Conservation (phyloP, 2,329 filamentous ascomycete genomes). For the Paraconiothyrium brasiliense region DNA sequence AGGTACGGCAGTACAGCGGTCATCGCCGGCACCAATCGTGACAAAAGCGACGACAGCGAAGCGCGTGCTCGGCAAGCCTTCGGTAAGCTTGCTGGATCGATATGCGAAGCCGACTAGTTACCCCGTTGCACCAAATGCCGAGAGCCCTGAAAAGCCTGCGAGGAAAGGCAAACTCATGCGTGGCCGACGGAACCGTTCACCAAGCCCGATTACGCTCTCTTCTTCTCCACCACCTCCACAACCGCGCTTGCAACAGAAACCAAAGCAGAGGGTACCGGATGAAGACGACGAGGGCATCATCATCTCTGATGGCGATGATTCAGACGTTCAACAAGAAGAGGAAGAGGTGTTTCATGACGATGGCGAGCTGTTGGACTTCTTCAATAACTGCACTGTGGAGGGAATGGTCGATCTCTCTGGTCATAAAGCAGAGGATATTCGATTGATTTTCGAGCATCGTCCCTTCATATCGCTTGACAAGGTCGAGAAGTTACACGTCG, state of each 20-base stretch:
- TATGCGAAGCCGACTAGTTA: slow-evolving; percentile 47
- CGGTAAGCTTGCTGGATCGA: slow-evolving; percentile 67
- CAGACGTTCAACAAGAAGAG: slow-evolving; percentile 51
- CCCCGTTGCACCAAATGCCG: slow-evolving; percentile 26
- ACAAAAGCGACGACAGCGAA: slow-evolving; percentile 61
- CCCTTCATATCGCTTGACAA: slow-evolving; percentile 75
- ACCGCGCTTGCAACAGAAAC: slow-evolving; percentile 30
- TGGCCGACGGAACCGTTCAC: slow-evolving; percentile 55
- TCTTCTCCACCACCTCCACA: slow-evolving; percentile 24
- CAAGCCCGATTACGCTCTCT: slow-evolving; percentile 24
- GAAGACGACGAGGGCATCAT: slow-evolving; percentile 47
- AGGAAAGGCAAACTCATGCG: slow-evolving; percentile 58
- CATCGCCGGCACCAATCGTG: slow-evolving; percentile 25
- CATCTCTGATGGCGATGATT: slow-evolving; percentile 53
- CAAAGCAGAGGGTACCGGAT: slow-evolving; percentile 27
- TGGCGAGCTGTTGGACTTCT: slow-evolving; percentile 74
- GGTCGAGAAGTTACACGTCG: slow-evolving; percentile 69
- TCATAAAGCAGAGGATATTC: slow-evolving; percentile 74
- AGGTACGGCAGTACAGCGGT: slow-evolving; percentile 33
- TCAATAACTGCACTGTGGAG: slow-evolving; percentile 79
- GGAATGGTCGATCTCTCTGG: slow-evolving; percentile 85
- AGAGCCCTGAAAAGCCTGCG: slow-evolving; percentile 33
- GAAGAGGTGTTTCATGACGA: slow-evolving; percentile 53
- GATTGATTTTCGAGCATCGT: slow-evolving; percentile 74
- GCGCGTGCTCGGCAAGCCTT: slow-evolving; percentile 64